Percentiles rank a stretch among this genome's conserved stretches.
phyloP scores from a whole-genome alignment of 2,329 filamentous ascomycete species.

The Ophiocordyceps camponoti-floridani region DNA sequence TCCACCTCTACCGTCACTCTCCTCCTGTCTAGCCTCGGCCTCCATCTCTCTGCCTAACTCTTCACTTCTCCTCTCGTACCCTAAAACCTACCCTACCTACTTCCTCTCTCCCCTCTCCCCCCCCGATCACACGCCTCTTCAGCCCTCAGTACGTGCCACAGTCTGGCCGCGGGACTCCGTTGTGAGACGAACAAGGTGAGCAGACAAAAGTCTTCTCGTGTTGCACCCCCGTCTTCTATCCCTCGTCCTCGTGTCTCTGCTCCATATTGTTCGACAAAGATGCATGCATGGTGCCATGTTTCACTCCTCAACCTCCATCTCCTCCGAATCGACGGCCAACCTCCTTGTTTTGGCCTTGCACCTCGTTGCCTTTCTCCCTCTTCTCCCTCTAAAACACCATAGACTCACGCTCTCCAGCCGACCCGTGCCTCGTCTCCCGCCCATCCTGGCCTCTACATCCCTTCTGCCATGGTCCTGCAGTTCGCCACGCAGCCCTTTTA shows the following conservation, averaged over 20 bases:
- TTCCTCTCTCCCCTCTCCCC: not conserved
- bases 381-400: not conserved
- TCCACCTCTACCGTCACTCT: not conserved
- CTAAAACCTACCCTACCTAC: not conserved
- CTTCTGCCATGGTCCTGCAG: slow-evolving; percentile 28
- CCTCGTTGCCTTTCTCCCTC: not conserved
- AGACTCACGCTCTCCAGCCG: not conserved
- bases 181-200: slow-evolving; percentile 1
- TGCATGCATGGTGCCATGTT: slow-evolving; percentile 1
- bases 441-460: slow-evolving; percentile 1
- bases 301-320: not conserved
- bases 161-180: not conserved
- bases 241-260: not conserved
- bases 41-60: not conserved
- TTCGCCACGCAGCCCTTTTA: slow-evolving; percentile 32
- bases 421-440: not conserved
- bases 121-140: not conserved
- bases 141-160: not conserved
- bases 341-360: not conserved
- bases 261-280: not conserved
- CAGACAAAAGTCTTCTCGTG: not conserved
- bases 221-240: not conserved
- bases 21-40: not conserved
- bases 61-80: not conserved
- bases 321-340: not conserved